phyloP scores from a whole-genome alignment of 2,329 filamentous ascomycete species.

The Mycocentrospora acerina region DNA sequence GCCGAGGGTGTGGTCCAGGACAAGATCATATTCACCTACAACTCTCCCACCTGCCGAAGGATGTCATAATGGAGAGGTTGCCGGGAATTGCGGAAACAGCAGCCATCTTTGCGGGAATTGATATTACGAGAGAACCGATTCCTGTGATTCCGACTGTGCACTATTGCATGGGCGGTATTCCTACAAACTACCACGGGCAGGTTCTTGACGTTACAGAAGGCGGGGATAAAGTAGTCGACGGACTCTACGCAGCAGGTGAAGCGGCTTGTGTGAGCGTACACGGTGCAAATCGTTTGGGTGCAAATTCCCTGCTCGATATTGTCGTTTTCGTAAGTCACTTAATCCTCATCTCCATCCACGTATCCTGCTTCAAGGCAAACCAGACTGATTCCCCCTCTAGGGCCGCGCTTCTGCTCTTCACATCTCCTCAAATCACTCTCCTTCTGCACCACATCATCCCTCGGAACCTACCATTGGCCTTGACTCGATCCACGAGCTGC shows the following conservation, averaged over 20 bases:
- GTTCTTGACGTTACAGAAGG: conserved; percentile 44
- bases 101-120: conserved; percentile 52
- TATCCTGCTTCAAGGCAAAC: no score
- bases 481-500: conserved; percentile 37
- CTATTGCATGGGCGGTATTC: conserved; percentile 55
- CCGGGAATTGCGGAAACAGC: conserved; percentile 56
- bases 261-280: conserved; percentile 53
- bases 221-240: conserved; percentile 47
- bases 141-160: conserved; percentile 55
- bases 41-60: conserved; percentile 50
- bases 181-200: conserved; percentile 53
- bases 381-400: conserved; percentile 16
- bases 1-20: conserved; percentile 48
- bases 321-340: conserved; percentile 46
- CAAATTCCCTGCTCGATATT: conserved; percentile 53
- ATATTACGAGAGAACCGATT: conserved; percentile 53
- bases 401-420: conserved; percentile 50
- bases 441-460: conserved; percentile 38
- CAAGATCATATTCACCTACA: conserved; percentile 54
- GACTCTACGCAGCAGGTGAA: conserved; percentile 53
- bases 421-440: conserved; percentile 44
- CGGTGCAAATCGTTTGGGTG: conserved; percentile 51
- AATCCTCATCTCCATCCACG: neutral
- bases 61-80: conserved; percentile 50
- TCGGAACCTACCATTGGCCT: conserved; percentile 39